Evolutionary conservation across 1,284 basidiomycete genomes (phyloP).

Genomic region (Termitomyces sp.): DNA sequence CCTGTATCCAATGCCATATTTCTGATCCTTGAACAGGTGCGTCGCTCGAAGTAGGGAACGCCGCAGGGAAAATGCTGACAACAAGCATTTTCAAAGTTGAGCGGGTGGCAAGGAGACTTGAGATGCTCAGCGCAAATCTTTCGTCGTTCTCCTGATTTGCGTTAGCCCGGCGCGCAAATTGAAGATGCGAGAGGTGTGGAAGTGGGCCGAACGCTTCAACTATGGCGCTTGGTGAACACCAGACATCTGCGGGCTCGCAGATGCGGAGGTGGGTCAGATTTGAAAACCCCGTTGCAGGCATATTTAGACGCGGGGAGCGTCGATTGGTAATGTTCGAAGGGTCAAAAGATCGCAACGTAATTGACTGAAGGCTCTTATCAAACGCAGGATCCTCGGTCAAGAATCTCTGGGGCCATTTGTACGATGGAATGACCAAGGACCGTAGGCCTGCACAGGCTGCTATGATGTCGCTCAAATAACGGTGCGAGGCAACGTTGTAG

Average conservation of each 20-base stretch:
- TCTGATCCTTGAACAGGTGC: slow-evolving; percentile 19
- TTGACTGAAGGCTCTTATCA: slow-evolving; percentile 18
- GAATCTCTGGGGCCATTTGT: slow-evolving; percentile 15
- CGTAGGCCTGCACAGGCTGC: slow-evolving; percentile 24
- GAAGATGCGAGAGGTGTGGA: slow-evolving; percentile 35
- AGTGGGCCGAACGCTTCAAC: slow-evolving; percentile 29
- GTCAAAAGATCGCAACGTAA: slow-evolving; percentile 25
- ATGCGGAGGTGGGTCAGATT: slow-evolving; percentile 34
- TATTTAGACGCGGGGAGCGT: not conserved
- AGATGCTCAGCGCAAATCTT: slow-evolving; percentile 32
- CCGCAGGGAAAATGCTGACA: slow-evolving; percentile 28
- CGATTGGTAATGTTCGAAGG: not conserved
- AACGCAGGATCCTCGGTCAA: slow-evolving; percentile 9
- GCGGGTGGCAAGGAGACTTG: slow-evolving; percentile 23
- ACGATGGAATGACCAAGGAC: slow-evolving; percentile 24
- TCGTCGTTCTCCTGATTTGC: slow-evolving; percentile 39
- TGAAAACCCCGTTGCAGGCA: slow-evolving; percentile 6
- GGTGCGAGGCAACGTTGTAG: slow-evolving; percentile 8
- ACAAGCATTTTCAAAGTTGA: slow-evolving; percentile 30
- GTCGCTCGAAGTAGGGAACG: slow-evolving; percentile 14
- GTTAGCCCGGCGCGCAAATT: slow-evolving; percentile 34
- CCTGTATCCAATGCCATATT: slow-evolving; percentile 25
- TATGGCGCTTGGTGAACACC: slow-evolving; percentile 31
- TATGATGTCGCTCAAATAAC: slow-evolving; percentile 23
- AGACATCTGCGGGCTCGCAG: slow-evolving; percentile 32